Conservation (phyloP, 78 protist genomes). For the Dictyostelium intermedium region DNA sequence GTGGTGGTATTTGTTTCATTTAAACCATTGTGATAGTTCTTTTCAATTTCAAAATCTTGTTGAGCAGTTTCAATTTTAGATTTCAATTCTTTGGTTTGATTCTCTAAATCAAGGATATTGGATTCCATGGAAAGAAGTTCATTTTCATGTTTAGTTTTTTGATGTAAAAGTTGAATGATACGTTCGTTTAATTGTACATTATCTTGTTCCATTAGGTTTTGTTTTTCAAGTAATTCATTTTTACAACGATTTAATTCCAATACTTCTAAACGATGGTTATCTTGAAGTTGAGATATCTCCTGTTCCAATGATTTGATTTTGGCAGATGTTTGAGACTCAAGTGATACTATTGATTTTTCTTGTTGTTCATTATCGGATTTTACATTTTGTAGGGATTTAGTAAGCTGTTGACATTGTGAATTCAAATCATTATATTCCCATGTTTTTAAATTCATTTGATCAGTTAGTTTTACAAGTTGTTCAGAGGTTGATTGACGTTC, state of each 20-base stretch:
- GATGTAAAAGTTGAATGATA: neutral
- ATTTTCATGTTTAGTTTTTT: neutral
- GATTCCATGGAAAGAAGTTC: neutral
- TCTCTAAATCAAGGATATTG: neutral
- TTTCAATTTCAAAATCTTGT: slow-evolving; percentile 1
- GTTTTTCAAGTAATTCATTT: neutral
- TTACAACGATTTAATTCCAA: neutral
- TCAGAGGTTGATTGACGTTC: neutral
- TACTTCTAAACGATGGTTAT: neutral
- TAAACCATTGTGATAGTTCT: neutral
- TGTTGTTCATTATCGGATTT: neutral
- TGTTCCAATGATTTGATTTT: neutral
- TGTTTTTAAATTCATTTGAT: neutral
- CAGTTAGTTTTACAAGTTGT: neutral
- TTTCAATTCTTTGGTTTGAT: neutral
- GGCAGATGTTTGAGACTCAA: neutral
- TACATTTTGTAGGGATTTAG: neutral
- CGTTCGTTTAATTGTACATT: neutral
- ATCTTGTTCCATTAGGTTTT: neutral
- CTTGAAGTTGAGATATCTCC: neutral
- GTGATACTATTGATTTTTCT: neutral
- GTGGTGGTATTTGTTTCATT: neutral
- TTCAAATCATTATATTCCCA: neutral
- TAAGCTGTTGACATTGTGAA: neutral
- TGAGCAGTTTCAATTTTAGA: neutral